Evolutionary conservation across 2,329 filamentous ascomycete genomes (phyloP).

Genomic region (Massarina eburnea): DNA sequence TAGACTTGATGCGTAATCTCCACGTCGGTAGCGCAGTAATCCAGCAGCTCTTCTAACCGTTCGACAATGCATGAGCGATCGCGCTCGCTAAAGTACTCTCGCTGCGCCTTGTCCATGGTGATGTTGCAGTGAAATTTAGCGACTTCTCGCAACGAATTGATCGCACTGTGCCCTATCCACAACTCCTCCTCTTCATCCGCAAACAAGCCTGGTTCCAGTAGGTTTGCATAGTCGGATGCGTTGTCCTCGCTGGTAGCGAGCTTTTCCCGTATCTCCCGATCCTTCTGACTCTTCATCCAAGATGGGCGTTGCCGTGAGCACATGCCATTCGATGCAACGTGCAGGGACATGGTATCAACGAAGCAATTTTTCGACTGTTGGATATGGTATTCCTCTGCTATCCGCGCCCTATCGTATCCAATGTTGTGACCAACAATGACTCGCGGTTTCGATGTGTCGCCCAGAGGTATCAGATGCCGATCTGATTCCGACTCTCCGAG

Average conservation of each 20-base stretch:
- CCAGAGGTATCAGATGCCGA: conserved; percentile 82
- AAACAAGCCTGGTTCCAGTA: conserved; percentile 68
- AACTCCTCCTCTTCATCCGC: conserved; percentile 88
- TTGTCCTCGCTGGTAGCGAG: conserved; percentile 72
- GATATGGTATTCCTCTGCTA: conserved; percentile 86
- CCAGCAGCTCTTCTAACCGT: conserved; percentile 78
- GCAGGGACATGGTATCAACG: conserved; percentile 95
- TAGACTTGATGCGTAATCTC: conserved; percentile 92
- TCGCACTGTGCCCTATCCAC: conserved; percentile 91
- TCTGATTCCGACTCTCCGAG: conserved; percentile 76
- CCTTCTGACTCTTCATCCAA: conserved; percentile 97
- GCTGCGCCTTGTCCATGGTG: conserved; percentile 83
- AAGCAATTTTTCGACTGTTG: conserved; percentile 83
- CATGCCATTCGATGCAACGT: conserved; percentile 98
- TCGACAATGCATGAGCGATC: conserved; percentile 69
- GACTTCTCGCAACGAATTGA: conserved; percentile 93
- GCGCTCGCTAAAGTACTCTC: conserved; percentile 84
- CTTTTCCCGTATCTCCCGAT: conserved; percentile 77
- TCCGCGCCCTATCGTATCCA: conserved; percentile 87
- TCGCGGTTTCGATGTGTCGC: conserved; percentile 70
- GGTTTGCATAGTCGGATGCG: conserved; percentile 67
- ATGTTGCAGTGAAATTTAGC: conserved; percentile 94
- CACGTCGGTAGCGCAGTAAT: conserved; percentile 95
- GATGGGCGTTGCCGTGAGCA: conserved; percentile 94
- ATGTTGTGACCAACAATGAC: conserved; percentile 94